Percentiles rank a stretch among this genome's conserved stretches.
These are phyloP conservation scores for Auricularia sp. DNA, from an alignment of 768 basidiomycete genomes.

Conservation along the genomic window DNA sequence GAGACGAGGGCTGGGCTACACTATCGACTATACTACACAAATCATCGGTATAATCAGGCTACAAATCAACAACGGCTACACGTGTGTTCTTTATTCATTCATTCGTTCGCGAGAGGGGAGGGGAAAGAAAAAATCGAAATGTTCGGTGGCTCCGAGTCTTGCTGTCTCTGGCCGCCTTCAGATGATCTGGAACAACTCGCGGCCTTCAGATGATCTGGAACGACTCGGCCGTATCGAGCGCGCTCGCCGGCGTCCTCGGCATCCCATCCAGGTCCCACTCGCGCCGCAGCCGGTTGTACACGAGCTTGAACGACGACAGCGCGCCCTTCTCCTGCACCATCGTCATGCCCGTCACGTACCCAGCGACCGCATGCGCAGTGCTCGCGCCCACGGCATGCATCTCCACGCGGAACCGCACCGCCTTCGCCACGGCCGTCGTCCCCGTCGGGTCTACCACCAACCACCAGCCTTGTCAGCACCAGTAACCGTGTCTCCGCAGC, in stretches of 20 bases:
- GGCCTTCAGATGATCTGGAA: background rate
- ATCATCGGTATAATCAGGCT: background rate
- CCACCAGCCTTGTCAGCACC: no score
- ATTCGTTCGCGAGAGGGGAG: background rate
- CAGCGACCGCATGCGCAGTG: constrained; percentile 25
- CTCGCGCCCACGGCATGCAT: constrained; percentile 35
- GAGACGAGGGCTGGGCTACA: background rate
- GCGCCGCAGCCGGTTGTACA: constrained; percentile 53
- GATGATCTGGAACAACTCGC: background rate
- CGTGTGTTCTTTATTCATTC: constrained; percentile 1
- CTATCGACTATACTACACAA: no score
- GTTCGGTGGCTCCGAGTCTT: background rate
- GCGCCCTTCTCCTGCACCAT: constrained; percentile 84
- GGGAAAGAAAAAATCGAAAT: background rate
- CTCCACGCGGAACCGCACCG: constrained; percentile 78
- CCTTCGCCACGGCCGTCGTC: constrained; percentile 47
- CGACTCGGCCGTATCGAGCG: background rate
- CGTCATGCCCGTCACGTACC: constrained; percentile 48
- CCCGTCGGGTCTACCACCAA: constrained; percentile 36
- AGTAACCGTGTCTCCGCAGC: background rate
- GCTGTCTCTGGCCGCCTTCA: background rate
- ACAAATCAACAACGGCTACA: constrained; percentile 2
- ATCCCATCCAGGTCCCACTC: constrained; percentile 57
- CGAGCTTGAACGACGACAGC: constrained; percentile 65
- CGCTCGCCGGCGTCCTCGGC: background rate